Conservation (phyloP, 371 early-diverging fungal species). For the Coemansia linderi region DNA sequence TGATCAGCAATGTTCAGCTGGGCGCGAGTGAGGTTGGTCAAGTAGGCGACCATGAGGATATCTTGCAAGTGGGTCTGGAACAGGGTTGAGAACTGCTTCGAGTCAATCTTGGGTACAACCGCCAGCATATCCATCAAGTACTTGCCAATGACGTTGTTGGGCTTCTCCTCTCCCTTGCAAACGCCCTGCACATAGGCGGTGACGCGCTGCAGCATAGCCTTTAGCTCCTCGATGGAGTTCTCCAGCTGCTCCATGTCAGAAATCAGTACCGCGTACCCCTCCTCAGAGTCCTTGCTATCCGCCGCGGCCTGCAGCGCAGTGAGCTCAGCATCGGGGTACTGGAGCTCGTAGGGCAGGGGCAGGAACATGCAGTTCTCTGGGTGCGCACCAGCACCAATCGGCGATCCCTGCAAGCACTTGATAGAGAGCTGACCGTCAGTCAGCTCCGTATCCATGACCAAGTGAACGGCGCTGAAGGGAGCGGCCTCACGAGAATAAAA, state of each 20-base stretch:
- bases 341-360: slow-evolving; percentile 84
- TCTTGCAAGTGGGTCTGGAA: slow-evolving; percentile 93
- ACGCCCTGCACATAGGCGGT: slow-evolving; percentile 80
- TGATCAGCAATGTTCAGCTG: slow-evolving; percentile 91
- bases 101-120: slow-evolving; percentile 85
- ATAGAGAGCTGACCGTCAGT: slow-evolving; percentile 73
- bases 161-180: slow-evolving; percentile 64
- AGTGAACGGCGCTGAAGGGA: slow-evolving; percentile 81
- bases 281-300: slow-evolving; percentile 57
- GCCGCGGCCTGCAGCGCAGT: slow-evolving; percentile 72
- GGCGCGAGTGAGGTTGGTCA: slow-evolving; percentile 91
- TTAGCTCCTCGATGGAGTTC: slow-evolving; percentile 73
- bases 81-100: slow-evolving; percentile 81
- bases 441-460: slow-evolving; percentile 83
- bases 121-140: slow-evolving; percentile 92
- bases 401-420: slow-evolving; percentile 66
- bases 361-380: slow-evolving; percentile 77
- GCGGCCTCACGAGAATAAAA: slow-evolving; percentile 80
- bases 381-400: slow-evolving; percentile 38
- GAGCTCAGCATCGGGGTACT: slow-evolving; percentile 82
- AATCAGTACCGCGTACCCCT: slow-evolving; percentile 56
- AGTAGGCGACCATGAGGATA: slow-evolving; percentile 91
- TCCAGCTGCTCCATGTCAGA: slow-evolving; percentile 92
- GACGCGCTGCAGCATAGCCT: slow-evolving; percentile 84
- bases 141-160: slow-evolving; percentile 84